Evolutionary conservation across 2,329 filamentous ascomycete species (phyloP), one percentile per base, ranked within the genome.

Genomic region (Botrytis elliptica): DNA sequence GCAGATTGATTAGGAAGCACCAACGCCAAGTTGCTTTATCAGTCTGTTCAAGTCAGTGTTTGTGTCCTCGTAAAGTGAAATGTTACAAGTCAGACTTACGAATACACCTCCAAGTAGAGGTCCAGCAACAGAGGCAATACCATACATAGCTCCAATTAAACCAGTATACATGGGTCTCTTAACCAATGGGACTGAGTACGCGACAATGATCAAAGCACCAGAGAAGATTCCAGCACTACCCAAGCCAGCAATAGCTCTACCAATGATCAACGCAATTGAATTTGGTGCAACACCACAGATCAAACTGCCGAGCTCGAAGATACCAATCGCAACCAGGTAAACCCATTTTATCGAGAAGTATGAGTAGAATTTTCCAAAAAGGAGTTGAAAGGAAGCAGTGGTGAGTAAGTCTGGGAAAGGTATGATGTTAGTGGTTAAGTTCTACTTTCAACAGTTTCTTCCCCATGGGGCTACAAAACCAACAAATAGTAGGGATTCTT

Each of bases 101-200:
- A 83, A 79, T 4, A 77, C 77, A 60, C 81, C 81, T 20, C 81
- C 81, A 44, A 83, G 60, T 6, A 82, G 64, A 18, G 81, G 81
- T 70, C 79, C 76, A 74, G 74, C 29, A 68, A 74, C 68, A 66
- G 73, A 66, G 44, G 75, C 75, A 42, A 77, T 72, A 16, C 73
- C 77, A 90, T 90, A 92, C 0, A 92, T 88, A 16, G 74, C 74
- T 25, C 74, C 73, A 40, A 77, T 57, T 2, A 76, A 22, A 6
- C 71, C 73, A 22, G 52, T 68, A 36, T 52, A 73, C 57, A 75
- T 65, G 3, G 77, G 76, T 64, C 77, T 73, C 57, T 76, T 76
- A 2, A 75, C 67, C 14, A 76, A 67, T 3, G 78, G 77, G 9
- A 77, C 72, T 36, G 67, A 46, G 1, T 69, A 74, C 16, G 73